Evolutionary conservation across 73 alveolate species (phyloP).

Genomic region (Paramecium biaurelia): DNA sequence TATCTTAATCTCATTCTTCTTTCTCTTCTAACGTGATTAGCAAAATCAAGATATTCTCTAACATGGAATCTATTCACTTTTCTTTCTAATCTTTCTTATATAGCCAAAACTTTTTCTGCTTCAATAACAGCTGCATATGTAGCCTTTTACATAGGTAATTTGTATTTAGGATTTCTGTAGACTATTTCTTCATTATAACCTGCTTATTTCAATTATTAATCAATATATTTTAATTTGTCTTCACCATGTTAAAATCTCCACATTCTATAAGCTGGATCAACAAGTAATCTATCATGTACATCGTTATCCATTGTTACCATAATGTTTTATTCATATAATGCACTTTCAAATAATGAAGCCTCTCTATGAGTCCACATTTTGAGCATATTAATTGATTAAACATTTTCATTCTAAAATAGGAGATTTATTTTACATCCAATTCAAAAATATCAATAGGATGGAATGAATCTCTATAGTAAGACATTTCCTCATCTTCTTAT

Average conservation of each 20-base stretch:
- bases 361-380: conserved; percentile 58
- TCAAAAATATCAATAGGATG: conserved; percentile 75
- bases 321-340: conserved; percentile 65
- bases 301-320: conserved; percentile 77
- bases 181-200: conserved; percentile 60
- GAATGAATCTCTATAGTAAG: conserved; percentile 82
- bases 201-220: conserved; percentile 64
- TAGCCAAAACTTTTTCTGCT: conserved; percentile 78
- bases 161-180: conserved; percentile 57
- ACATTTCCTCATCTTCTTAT: conserved; percentile 78
- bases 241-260: conserved; percentile 79
- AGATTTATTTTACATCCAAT: conserved; percentile 67
- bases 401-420: conserved; percentile 20
- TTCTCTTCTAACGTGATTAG: conserved; percentile 89
- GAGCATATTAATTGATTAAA: conserved; percentile 6
- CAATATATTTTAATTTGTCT: conserved; percentile 72
- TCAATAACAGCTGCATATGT: conserved; percentile 74
- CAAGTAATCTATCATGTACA: conserved; percentile 84
- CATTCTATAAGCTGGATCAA: conserved; percentile 89
- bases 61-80: conserved; percentile 76
- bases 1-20: conserved; percentile 82
- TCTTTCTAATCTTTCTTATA: conserved; percentile 78
- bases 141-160: conserved; percentile 65
- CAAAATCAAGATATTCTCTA: conserved; percentile 80
- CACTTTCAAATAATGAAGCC: conserved; percentile 55